These are phyloP conservation scores for Salicornia ramosissima DNA, from an alignment of 148 eudicot species.

Conservation along the genomic window DNA sequence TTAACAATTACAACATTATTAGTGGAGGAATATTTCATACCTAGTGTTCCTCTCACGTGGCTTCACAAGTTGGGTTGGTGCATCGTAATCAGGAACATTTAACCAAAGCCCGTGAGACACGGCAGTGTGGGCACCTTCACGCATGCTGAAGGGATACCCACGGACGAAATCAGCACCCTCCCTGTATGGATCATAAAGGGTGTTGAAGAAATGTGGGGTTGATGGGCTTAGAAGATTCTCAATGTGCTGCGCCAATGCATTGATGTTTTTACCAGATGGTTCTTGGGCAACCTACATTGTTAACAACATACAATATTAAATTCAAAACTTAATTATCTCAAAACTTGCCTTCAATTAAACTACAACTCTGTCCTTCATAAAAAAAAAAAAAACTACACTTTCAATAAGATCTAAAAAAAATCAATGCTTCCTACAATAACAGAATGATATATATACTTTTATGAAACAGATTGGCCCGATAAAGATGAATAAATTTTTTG, in stretches of 20 bases:
- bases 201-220: constrained; percentile 79
- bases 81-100: constrained; percentile 83
- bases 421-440: no score
- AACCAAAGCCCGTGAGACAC: constrained; percentile 87
- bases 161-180: constrained; percentile 81
- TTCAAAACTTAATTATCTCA: not conserved
- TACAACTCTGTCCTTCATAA: no score
- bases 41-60: constrained; percentile 83
- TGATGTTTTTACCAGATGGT: constrained; percentile 68
- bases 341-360: not conserved
- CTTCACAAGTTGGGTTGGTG: constrained; percentile 91
- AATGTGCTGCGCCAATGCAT: constrained; percentile 78
- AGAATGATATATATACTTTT: no score
- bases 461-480: no score
- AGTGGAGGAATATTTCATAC: constrained; percentile 18
- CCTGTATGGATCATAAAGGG: constrained; percentile 77
- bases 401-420: no score
- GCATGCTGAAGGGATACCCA: constrained; percentile 82
- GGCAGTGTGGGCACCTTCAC: constrained; percentile 79
- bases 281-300: constrained; percentile 68
- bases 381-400: no score
- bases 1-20: not conserved
- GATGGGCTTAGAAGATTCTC: constrained; percentile 65
- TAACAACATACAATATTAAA: constrained; percentile 13
- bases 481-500: no score